Evolutionary conservation across 805 yeast species (phyloP), one percentile per base, ranked within the genome.

Genomic region (Isabelozyma rhagii): DNA sequence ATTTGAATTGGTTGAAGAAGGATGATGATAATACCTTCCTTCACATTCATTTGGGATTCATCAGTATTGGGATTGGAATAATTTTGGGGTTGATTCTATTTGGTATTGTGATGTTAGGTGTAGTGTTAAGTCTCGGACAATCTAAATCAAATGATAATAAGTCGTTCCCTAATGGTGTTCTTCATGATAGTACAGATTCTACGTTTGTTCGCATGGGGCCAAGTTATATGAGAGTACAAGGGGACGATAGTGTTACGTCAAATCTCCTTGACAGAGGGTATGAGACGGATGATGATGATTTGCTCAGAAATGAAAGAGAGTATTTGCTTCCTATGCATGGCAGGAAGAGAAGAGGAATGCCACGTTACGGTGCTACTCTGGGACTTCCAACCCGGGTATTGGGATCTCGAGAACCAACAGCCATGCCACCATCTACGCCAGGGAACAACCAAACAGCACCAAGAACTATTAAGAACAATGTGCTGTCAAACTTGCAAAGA

Each of bases 61-160:
- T 84, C 15, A 88, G 93, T 11, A 68, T 87, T 31, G 84, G 84
- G 0, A 64, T 87, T 27, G 96, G 94, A 6, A 69, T 85, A 4
- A 66, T 86, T 1, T 58, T 85, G 8, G 93, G 93, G 0, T 72
- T 84, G 29, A 55, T 84, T 3, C 56, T 73, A 8, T 64, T 65
- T 51, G 66, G 67, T 2, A 46, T 51, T 9, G 53, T 64, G 8
- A 52, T 66, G 51, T 49, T 61, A 36, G 54, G 57, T 3, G 50
- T 64, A 7, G 48, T 64, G 36, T 51, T 54, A 39, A 61, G 59
- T 46, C 47, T 58, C 8, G 58, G 62, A 39, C 45, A 42, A 27
- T 41, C 28, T 8, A 38, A 14, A 28, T 28, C 45, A 25, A 49
- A 51, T 17, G 47, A 46, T 14, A 44, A 46, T 17, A 49, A 51